A percentile compares a stretch with the other conserved stretches of the same genome.
These are phyloP conservation scores for Trichoderma polysporum DNA, from an alignment of 2,329 filamentous ascomycete species.

Conservation along the genomic window DNA sequence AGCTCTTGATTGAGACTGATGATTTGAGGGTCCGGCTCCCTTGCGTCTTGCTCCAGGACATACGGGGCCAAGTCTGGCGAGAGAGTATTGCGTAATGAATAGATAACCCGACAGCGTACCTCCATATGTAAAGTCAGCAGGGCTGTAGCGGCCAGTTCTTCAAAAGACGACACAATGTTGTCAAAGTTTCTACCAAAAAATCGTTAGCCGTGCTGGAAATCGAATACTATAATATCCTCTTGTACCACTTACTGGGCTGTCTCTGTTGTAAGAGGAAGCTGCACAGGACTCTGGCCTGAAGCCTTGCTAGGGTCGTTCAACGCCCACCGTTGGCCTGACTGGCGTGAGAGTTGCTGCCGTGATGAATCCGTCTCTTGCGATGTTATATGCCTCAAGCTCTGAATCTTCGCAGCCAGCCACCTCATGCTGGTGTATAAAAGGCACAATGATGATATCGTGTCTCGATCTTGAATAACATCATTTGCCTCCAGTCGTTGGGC, in stretches of 20 bases:
- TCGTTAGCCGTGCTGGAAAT: neutral
- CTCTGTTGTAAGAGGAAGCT: slow-evolving; percentile 83
- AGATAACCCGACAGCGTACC: slow-evolving; percentile 79
- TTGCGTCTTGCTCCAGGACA: slow-evolving; percentile 68
- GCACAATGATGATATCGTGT: slow-evolving; percentile 80
- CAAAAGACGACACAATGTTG: slow-evolving; percentile 77
- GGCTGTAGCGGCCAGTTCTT: slow-evolving; percentile 73
- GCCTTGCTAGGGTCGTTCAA: slow-evolving; percentile 62
- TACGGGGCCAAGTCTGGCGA: slow-evolving; percentile 63
- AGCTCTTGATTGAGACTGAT: slow-evolving; percentile 81
- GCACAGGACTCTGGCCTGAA: slow-evolving; percentile 63
- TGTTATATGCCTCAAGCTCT: slow-evolving; percentile 79
- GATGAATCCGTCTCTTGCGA: slow-evolving; percentile 67
- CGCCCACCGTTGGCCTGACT: slow-evolving; percentile 78
- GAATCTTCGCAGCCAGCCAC: slow-evolving; percentile 85
- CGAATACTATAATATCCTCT: neutral
- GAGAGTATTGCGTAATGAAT: slow-evolving; percentile 67
- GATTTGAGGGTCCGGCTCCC: slow-evolving; percentile 75
- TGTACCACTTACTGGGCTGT: slow-evolving; percentile 66
- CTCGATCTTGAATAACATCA: slow-evolving; percentile 87
- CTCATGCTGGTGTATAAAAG: slow-evolving; percentile 97
- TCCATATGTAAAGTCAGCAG: slow-evolving; percentile 87
- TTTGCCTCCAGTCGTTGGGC: slow-evolving; percentile 66
- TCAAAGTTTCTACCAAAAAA: slow-evolving; percentile 68
- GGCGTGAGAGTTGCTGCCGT: slow-evolving; percentile 50